These are phyloP conservation scores for Pigoraptor vietnamica DNA, from an alignment of 78 protist species.

Conservation along the genomic window DNA sequence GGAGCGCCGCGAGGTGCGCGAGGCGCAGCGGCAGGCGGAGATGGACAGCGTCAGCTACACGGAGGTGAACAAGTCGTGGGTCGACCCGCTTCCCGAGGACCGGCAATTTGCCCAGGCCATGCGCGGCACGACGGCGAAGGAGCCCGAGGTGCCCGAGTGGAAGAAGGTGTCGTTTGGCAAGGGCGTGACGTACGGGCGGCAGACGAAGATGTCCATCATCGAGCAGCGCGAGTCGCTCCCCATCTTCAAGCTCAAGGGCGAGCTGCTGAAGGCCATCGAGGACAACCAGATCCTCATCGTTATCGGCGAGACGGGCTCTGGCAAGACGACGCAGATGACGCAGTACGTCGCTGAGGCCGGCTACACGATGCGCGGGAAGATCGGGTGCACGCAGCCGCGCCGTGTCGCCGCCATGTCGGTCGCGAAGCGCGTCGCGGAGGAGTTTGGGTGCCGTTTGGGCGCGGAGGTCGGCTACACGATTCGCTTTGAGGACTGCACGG, in stretches of 20 bases:
- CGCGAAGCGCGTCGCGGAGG: conserved; percentile 98
- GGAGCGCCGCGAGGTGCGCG: conserved; percentile 84
- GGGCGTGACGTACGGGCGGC: conserved; percentile 31
- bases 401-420: conserved; percentile 99
- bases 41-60: conserved; percentile 64
- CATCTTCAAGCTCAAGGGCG: conserved; percentile 57
- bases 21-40: conserved; percentile 53
- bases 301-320: conserved; percentile 90
- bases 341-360: conserved; percentile 86
- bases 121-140: conserved; percentile 16
- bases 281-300: conserved; percentile 79
- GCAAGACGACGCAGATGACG: conserved; percentile 92
- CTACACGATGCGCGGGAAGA: conserved; percentile 36
- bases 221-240: conserved; percentile 92
- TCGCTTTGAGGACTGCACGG: conserved; percentile 96
- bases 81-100: conserved; percentile 74
- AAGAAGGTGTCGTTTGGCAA: conserved; percentile 20
- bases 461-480: conserved; percentile 95
- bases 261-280: conserved; percentile 69
- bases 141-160: conserved; percentile 71
- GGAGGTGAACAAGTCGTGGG: conserved; percentile 70
- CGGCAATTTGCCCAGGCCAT: conserved; percentile 73
- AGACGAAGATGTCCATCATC: conserved; percentile 46
- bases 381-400: conserved; percentile 97
- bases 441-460: conserved; percentile 94